Evolutionary conservation across 257 asterid genomes (phyloP).

Genomic region (Asclepias syriaca): DNA sequence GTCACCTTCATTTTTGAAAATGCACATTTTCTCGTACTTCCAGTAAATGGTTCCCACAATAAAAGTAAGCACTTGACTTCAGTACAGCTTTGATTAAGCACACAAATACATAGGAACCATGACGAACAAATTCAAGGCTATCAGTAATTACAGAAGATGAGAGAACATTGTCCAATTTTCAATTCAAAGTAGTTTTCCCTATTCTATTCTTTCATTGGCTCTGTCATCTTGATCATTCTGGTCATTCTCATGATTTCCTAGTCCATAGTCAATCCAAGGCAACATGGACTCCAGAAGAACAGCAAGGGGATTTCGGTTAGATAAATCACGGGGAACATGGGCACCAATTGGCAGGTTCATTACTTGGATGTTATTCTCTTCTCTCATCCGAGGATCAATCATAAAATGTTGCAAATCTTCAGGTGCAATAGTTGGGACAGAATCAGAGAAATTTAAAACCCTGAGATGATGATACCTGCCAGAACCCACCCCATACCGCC

Average conservation of each 20-base stretch:
- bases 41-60: too few relatives aligned
- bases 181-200: neutral
- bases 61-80: too few relatives aligned
- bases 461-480: constrained; percentile 71
- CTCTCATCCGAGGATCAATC: constrained; percentile 57
- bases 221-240: constrained; percentile 34
- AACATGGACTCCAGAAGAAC: constrained; percentile 78
- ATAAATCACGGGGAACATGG: constrained; percentile 41
- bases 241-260: constrained; percentile 30
- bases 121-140: too few relatives aligned
- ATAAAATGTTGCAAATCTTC: constrained; percentile 78
- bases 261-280: constrained; percentile 75
- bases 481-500: neutral
- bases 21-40: too few relatives aligned
- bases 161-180: neutral
- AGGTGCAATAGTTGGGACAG: constrained; percentile 87
- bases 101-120: too few relatives aligned
- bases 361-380: constrained; percentile 34
- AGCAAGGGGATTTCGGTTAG: constrained; percentile 67
- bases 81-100: too few relatives aligned
- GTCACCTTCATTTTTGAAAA: too few relatives aligned
- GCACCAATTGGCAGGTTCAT: constrained; percentile 24
- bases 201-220: constrained; percentile 22
- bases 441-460: constrained; percentile 80
- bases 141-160: neutral